Percentiles rank a stretch among this genome's conserved stretches.
These are phyloP conservation scores for Monilinia vaccinii-corymbosi DNA, from an alignment of 2,329 filamentous ascomycete species.

Conservation along the genomic window DNA sequence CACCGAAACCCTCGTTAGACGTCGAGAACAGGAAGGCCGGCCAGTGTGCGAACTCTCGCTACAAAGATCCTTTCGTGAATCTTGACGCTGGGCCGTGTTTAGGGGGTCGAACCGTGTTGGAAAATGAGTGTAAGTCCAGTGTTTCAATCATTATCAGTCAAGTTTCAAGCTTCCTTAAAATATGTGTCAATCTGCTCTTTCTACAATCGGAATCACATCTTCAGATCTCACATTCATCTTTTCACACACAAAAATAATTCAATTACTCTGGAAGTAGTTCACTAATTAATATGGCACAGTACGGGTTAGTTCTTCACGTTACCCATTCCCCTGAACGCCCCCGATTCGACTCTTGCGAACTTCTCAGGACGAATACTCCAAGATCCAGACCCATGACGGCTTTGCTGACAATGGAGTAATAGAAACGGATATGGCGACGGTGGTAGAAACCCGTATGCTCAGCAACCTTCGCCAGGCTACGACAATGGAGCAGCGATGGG, in stretches of 20 bases:
- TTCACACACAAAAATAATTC: not conserved
- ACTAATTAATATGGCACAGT: slow-evolving; percentile 27
- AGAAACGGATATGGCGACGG: not conserved
- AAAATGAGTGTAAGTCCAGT: slow-evolving; percentile 27
- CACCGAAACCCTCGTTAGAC: too few relatives aligned
- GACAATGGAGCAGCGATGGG: slow-evolving; percentile 35
- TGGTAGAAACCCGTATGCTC: slow-evolving; percentile 36
- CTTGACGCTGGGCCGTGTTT: not conserved
- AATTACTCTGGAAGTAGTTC: slow-evolving; percentile 3
- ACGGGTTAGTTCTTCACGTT: slow-evolving; percentile 24
- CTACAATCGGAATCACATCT: not conserved
- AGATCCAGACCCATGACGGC: not conserved
- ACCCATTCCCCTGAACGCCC: not conserved
- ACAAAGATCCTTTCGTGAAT: not conserved
- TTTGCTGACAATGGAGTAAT: not conserved
- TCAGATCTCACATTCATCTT: not conserved
- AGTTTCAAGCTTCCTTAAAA: slow-evolving; percentile 13
- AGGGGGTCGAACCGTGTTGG: not conserved
- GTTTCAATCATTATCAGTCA: slow-evolving; percentile 18
- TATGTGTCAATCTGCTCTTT: not conserved
- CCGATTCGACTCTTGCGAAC: too few relatives aligned
- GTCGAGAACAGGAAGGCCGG: too few relatives aligned
- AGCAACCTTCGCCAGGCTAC: slow-evolving; percentile 33
- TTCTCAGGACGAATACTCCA: not conserved
- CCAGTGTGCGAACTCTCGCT: too few relatives aligned